Percentiles rank a stretch among this genome's conserved stretches.
phyloP scores from a whole-genome alignment of 768 basidiomycete species.

The Tephrocybe sp. region DNA sequence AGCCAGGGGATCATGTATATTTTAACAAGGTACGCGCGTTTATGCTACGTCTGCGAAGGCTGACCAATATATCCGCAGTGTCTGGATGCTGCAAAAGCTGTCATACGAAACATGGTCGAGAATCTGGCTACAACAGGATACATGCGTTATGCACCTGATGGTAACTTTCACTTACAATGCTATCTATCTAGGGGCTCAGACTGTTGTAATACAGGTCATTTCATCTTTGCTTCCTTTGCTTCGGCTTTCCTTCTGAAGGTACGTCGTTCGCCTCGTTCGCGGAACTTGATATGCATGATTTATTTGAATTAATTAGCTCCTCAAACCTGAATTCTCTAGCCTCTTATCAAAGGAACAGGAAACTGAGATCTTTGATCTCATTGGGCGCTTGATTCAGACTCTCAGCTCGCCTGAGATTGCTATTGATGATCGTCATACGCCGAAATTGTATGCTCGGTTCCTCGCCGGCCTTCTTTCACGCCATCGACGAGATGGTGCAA shows the following conservation, averaged over 20 bases:
- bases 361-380: constrained; percentile 67
- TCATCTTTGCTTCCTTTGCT: constrained; percentile 78
- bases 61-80: constrained; percentile 40
- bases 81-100: constrained; percentile 64
- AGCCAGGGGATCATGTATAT: constrained; percentile 59
- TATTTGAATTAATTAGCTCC: constrained; percentile 39
- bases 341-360: constrained; percentile 62
- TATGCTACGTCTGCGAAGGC: no score
- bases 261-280: constrained; percentile 8
- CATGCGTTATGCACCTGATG: constrained; percentile 78
- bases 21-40: constrained; percentile 54
- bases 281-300: background rate
- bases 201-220: constrained; percentile 47
- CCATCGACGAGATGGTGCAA: constrained; percentile 67
- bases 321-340: constrained; percentile 71
- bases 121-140: constrained; percentile 67
- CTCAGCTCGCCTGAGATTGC: constrained; percentile 70
- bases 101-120: constrained; percentile 65
- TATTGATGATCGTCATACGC: constrained; percentile 80
- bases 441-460: constrained; percentile 78
- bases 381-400: constrained; percentile 69
- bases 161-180: constrained; percentile 30
- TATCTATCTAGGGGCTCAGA: background rate
- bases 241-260: constrained; percentile 84
- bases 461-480: constrained; percentile 67